Evolutionary conservation across 2,329 filamentous ascomycete species (phyloP), one percentile per base, ranked within the genome.

Genomic region (Fusarium burgessii): DNA sequence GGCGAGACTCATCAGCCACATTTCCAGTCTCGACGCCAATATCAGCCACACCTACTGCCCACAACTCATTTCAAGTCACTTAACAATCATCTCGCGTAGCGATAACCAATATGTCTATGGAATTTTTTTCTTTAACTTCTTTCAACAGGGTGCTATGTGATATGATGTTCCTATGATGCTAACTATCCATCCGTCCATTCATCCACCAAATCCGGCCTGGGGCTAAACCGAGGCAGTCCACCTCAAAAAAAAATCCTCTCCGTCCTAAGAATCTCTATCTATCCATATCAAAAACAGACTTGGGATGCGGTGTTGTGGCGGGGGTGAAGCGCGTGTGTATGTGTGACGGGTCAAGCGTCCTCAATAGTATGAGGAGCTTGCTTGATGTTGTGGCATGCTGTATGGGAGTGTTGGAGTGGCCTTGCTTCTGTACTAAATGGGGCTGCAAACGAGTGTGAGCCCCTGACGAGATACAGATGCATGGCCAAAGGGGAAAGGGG

Each of bases 121-220:
- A 73, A 57, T 75, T 76, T 74, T 74, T 65, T 71, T 66, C 58
- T 71, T 71, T 71, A 65, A 65, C 67, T 71, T 64, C 66, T 71
- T 72, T 66, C 61, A 65, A 70, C 67, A 56, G 70, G 60, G 74
- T 76, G 62, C 69, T 76, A 61, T 73, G 63, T 72, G 65, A 73
- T 75, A 59, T 73, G 62, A 68, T 75, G 68, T 74, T 76, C 52
- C 62, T 71, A 64, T 55, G 73, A 71, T 72, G 51, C 65, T 71
- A 70, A 66, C 70, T 74, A 74, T 75, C 74, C 72, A 74, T 76
- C 74, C 74, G 68, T 72, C 66, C 70, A 57, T 67, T 68, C 64
- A 56, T 68, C 57, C 65, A 68, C 42, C 59, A 68, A 68, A 73
- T 66, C 68, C 62, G 61, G 60, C 70, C 62, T 23, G 57, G 65